Conservation (phyloP, 306 rosid species). For the Arachis stenosperma region DNA sequence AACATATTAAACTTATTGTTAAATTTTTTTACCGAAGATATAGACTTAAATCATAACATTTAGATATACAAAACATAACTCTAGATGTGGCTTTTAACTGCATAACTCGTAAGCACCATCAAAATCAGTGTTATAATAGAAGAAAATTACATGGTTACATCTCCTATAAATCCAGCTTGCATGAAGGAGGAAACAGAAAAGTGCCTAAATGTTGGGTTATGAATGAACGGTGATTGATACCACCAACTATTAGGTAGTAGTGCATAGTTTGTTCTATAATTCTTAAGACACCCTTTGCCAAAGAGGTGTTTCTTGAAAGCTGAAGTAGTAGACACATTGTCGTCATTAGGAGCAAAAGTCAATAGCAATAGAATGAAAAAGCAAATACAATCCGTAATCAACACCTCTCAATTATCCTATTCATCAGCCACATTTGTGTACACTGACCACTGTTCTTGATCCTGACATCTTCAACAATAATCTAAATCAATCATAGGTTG, state of each 20-base stretch:
- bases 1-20: no score
- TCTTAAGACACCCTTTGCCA: neutral
- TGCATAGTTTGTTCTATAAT: neutral
- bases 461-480: conserved; percentile 22
- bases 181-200: neutral
- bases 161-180: neutral
- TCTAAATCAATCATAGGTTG: conserved; percentile 17
- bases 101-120: no score
- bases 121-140: no score
- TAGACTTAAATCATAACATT: no score
- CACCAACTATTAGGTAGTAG: neutral
- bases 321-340: conserved; percentile 21
- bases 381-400: neutral
- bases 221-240: neutral
- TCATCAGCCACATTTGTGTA: conserved; percentile 15
- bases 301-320: neutral
- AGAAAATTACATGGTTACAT: no score
- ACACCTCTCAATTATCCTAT: conserved; percentile 18
- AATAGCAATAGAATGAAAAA: conserved; percentile 4
- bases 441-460: conserved; percentile 13
- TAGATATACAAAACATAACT: no score
- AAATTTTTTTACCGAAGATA: no score
- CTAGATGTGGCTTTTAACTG: no score
- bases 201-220: neutral
- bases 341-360: neutral